These are phyloP conservation scores for Acaromyces ingoldii DNA, from an alignment of 1,284 basidiomycete species.

Conservation along the genomic window DNA sequence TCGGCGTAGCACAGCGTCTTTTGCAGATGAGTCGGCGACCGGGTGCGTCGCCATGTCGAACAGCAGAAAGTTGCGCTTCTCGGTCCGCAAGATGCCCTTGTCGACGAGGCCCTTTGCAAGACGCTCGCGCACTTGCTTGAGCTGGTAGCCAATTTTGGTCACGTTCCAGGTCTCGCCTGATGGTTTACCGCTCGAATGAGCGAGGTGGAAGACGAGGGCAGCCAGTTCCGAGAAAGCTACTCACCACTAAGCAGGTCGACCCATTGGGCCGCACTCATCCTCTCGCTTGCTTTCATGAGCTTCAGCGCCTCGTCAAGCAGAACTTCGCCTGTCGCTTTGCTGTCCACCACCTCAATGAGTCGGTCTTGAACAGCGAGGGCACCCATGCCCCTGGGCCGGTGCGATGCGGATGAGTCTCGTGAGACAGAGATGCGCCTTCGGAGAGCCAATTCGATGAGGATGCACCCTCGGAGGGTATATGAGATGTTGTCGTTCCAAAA, in stretches of 20 bases:
- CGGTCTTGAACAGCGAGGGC: conserved; percentile 23
- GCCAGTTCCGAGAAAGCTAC: not conserved
- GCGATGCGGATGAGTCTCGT: conserved; percentile 25
- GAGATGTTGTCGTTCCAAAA: conserved; percentile 53
- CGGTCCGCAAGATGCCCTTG: conserved; percentile 49
- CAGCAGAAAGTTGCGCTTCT: conserved; percentile 49
- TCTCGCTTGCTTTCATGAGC: conserved; percentile 39
- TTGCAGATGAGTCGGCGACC: conserved; percentile 38
- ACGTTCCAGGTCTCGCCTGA: conserved; percentile 50
- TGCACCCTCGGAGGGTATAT: conserved; percentile 46
- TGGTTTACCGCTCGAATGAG: not conserved
- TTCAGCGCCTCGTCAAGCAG: conserved; percentile 48
- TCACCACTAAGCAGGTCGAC: conserved; percentile 46
- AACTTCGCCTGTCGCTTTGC: conserved; percentile 45
- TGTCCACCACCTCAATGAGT: conserved; percentile 40
- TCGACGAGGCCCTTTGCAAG: conserved; percentile 49
- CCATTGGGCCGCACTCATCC: conserved; percentile 43
- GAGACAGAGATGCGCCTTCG: conserved; percentile 39
- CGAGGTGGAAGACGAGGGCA: not conserved
- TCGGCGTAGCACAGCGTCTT: conserved; percentile 45
- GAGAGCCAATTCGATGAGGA: conserved; percentile 47
- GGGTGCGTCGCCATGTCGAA: conserved; percentile 52
- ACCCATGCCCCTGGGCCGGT: not conserved
- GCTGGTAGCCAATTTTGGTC: conserved; percentile 48
- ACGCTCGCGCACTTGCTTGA: conserved; percentile 50